Percentiles rank a stretch among this genome's conserved stretches.
These are phyloP conservation scores for Lactarius vividus DNA, from an alignment of 768 basidiomycete genomes.

Conservation along the genomic window DNA sequence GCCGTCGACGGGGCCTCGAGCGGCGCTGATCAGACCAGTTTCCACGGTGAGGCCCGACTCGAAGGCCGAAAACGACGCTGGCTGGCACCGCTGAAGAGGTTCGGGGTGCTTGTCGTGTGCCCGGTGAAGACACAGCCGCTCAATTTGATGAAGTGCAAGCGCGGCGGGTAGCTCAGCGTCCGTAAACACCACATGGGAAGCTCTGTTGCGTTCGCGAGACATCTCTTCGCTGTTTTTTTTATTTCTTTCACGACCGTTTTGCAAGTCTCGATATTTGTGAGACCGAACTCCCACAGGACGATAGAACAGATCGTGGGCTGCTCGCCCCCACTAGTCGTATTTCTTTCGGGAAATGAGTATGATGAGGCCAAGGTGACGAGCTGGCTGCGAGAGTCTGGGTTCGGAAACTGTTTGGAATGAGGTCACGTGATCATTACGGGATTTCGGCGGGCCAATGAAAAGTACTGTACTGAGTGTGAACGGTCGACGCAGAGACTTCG, in stretches of 20 bases:
- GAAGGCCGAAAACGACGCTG: too few species aligned
- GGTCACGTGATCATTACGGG: too few species aligned
- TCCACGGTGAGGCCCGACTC: too few species aligned
- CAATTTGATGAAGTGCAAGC: conserved; percentile 33
- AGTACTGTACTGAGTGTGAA: too few species aligned
- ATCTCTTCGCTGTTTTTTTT: conserved; percentile 41
- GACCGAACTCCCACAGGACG: conserved; percentile 21
- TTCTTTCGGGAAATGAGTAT: conserved; percentile 63
- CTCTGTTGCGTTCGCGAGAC: conserved; percentile 50
- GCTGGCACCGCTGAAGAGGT: not conserved
- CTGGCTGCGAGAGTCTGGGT: too few species aligned
- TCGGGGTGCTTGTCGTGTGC: not conserved
- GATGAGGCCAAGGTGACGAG: too few species aligned
- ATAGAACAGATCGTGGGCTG: conserved; percentile 63
- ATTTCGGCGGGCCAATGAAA: too few species aligned
- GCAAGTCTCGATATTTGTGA: not conserved
- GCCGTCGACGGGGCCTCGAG: too few species aligned
- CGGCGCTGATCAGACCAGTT: too few species aligned
- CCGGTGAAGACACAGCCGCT: conserved; percentile 15
- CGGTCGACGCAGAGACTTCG: too few species aligned
- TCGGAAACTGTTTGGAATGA: not conserved
- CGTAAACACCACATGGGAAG: conserved; percentile 45
- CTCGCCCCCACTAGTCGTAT: conserved; percentile 66
- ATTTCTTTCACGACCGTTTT: conserved; percentile 52
- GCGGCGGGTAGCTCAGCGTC: conserved; percentile 61